A percentile compares a stretch with the other conserved stretches of the same genome.
phyloP scores from a whole-genome alignment of 495 filamentous ascomycete species.

The Trichocladium antarcticum region DNA sequence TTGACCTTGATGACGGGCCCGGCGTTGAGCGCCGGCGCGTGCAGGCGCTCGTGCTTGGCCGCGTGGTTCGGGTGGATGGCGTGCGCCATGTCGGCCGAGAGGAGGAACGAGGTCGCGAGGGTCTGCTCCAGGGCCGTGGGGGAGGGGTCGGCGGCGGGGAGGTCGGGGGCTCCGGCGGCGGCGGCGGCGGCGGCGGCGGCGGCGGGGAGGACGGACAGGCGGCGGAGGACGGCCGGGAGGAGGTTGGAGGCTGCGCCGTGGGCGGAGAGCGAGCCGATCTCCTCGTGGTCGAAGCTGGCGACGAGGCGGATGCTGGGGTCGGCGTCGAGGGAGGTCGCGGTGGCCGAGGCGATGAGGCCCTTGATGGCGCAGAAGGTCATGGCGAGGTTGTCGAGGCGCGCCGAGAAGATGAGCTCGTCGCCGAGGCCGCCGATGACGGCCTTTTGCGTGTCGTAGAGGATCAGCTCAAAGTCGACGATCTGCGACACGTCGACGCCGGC shows the following conservation, averaged over 20 bases:
- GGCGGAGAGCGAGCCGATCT: slow-evolving; percentile 82
- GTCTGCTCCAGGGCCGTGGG: slow-evolving; percentile 88
- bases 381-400: slow-evolving; percentile 84
- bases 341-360: slow-evolving; percentile 72
- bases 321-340: slow-evolving; percentile 49
- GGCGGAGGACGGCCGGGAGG: slow-evolving; percentile 76
- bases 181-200: slow-evolving; percentile 38
- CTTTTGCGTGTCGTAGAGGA: slow-evolving; percentile 91
- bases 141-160: slow-evolving; percentile 34
- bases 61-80: slow-evolving; percentile 88
- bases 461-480: slow-evolving; percentile 87
- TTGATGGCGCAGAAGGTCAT: slow-evolving; percentile 85
- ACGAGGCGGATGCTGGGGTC: slow-evolving; percentile 79
- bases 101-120: slow-evolving; percentile 79
- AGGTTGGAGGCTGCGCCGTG: slow-evolving; percentile 92
- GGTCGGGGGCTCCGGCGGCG: too few relatives aligned
- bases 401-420: slow-evolving; percentile 89
- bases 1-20: slow-evolving; percentile 96
- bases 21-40: slow-evolving; percentile 91
- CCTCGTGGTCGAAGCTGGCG: slow-evolving; percentile 93
- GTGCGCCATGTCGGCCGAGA: slow-evolving; percentile 97
- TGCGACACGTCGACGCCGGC: slow-evolving; percentile 55
- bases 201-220: slow-evolving; percentile 64
- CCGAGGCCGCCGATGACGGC: slow-evolving; percentile 78
- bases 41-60: slow-evolving; percentile 78